Conservation (phyloP, 495 filamentous ascomycete genomes). For the Jackrogersella minutella region DNA sequence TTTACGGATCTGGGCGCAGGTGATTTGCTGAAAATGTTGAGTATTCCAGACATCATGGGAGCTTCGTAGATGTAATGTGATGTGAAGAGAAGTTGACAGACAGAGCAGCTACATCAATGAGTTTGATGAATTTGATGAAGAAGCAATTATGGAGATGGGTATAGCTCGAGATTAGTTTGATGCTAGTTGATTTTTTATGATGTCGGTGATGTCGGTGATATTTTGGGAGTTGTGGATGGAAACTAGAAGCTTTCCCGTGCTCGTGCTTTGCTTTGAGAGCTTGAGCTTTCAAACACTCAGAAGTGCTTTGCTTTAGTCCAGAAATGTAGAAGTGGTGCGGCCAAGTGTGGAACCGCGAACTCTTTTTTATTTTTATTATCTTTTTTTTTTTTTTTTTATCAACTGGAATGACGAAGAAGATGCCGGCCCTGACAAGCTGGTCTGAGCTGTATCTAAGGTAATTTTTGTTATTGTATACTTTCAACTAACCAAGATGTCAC, state of each 20-base stretch:
- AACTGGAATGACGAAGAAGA: conserved; percentile 34
- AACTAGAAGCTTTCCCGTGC: too few species aligned
- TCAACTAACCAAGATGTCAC: not conserved
- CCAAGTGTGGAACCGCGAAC: too few species aligned
- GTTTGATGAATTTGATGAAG: not conserved
- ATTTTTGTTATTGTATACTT: not conserved
- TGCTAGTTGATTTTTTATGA: too few species aligned
- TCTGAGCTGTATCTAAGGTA: not conserved
- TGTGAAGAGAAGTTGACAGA: not conserved
- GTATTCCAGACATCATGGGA: conserved; percentile 18
- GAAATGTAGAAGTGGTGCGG: too few species aligned
- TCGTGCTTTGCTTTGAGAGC: not conserved
- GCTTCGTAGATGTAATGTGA: not conserved
- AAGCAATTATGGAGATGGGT: not conserved
- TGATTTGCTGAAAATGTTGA: conserved; percentile 18
- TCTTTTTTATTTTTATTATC: too few species aligned
- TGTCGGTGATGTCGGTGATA: not conserved
- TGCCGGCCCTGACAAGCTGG: conserved; percentile 19
- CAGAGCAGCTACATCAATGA: not conserved
- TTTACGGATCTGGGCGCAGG: conserved; percentile 30
- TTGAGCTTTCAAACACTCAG: too few species aligned
- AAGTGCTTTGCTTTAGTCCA: too few species aligned
- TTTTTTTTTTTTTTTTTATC: not conserved
- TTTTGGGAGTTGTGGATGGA: not conserved
- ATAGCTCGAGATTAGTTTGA: not conserved